phyloP scores from a whole-genome alignment of 805 yeast species.

The Barnettozyma pratensis region DNA sequence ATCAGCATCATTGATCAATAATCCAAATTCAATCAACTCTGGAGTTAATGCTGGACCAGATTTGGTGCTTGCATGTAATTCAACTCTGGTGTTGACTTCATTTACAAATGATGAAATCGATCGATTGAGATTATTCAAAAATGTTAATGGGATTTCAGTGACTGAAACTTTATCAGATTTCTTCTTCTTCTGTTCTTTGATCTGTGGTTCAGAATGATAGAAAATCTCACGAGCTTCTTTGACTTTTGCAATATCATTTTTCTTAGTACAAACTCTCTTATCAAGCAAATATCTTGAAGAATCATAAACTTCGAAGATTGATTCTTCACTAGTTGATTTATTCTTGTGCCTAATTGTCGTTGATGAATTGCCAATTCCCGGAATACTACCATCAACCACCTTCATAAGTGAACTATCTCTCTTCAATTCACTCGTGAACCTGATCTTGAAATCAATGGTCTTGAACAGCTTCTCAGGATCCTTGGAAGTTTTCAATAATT shows the following conservation, averaged over 20 bases:
- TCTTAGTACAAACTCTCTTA: background rate
- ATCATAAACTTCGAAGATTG: background rate
- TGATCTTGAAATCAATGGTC: background rate
- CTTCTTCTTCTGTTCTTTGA: background rate
- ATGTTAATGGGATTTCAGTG: too few species aligned
- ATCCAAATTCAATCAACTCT: background rate
- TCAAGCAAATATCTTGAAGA: background rate
- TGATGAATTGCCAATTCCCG: background rate
- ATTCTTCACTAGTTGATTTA: background rate
- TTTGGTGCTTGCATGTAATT: background rate
- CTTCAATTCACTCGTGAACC: background rate
- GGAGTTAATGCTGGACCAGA: background rate
- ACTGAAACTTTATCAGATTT: too few species aligned
- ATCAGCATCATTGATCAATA: background rate
- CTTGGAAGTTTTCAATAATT: background rate
- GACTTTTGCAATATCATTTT: background rate
- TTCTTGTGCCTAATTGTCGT: background rate
- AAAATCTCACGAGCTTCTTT: background rate
- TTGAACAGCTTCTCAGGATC: background rate
- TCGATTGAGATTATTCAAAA: too few species aligned
- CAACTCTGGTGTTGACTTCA: background rate
- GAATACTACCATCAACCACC: background rate
- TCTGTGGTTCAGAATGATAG: background rate
- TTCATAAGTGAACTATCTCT: background rate
- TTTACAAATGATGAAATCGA: too few species aligned